Conservation (phyloP, 2,329 filamentous ascomycete species). For the Pseudogymnoascus sp. region DNA sequence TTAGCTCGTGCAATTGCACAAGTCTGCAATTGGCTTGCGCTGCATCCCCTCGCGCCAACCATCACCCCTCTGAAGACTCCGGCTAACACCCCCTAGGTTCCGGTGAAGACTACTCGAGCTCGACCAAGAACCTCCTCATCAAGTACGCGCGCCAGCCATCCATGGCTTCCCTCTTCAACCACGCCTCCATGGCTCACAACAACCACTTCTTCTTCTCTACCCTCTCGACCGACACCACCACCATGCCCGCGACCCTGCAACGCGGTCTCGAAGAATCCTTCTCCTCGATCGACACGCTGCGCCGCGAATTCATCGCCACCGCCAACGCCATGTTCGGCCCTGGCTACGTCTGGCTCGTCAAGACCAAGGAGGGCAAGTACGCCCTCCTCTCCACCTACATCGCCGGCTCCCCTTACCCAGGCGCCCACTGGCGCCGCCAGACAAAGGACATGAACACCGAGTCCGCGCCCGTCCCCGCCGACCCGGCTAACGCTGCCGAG, state of each 20-base stretch:
- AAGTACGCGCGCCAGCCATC: slow-evolving; percentile 70
- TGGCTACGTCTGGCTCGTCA: slow-evolving; percentile 92
- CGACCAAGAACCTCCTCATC: slow-evolving; percentile 61
- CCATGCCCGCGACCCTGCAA: slow-evolving; percentile 50
- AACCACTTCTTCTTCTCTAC: slow-evolving; percentile 72
- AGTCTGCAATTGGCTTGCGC: neutral
- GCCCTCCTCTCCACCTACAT: slow-evolving; percentile 83
- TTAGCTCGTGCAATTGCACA: neutral
- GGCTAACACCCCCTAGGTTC: slow-evolving; percentile 10
- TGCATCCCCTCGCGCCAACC: neutral
- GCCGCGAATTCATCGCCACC: slow-evolving; percentile 68
- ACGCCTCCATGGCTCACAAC: slow-evolving; percentile 94
- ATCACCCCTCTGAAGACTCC: neutral
- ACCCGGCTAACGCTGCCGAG: slow-evolving; percentile 24
- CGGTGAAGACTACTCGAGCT: slow-evolving; percentile 56
- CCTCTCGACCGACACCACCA: slow-evolving; percentile 36
- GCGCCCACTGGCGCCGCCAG: slow-evolving; percentile 69
- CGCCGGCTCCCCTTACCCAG: slow-evolving; percentile 79
- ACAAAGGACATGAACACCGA: slow-evolving; percentile 61
- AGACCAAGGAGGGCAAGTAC: slow-evolving; percentile 38
- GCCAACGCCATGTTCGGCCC: slow-evolving; percentile 92
- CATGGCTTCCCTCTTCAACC: slow-evolving; percentile 79
- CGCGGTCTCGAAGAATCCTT: slow-evolving; percentile 61
- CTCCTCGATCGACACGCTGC: slow-evolving; percentile 74
- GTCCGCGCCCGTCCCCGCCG: slow-evolving; percentile 26